These are phyloP conservation scores for Pythium insidiosum DNA, from an alignment of 352 stramenopile genomes.

Conservation along the genomic window DNA sequence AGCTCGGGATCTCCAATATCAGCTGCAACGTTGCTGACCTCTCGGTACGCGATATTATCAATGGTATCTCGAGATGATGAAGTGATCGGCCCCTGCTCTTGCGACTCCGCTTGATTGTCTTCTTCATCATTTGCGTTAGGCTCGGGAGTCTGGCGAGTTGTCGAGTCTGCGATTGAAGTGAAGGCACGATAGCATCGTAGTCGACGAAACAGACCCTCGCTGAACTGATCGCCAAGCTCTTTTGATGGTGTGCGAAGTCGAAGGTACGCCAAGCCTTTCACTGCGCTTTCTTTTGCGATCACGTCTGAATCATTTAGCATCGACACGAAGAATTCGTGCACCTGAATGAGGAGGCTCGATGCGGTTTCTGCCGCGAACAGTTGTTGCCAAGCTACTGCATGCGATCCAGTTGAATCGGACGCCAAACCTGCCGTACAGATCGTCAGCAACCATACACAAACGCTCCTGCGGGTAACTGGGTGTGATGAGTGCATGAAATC, in stretches of 20 bases:
- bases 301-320: constrained; percentile 70
- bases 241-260: constrained; percentile 38
- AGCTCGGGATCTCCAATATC: constrained; percentile 72
- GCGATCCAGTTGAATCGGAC: not conserved
- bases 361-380: too few species aligned
- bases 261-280: constrained; percentile 74
- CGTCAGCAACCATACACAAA: constrained; percentile 59
- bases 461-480: constrained; percentile 49
- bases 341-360: constrained; percentile 23
- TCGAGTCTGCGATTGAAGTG: constrained; percentile 13
- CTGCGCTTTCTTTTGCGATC: constrained; percentile 61
- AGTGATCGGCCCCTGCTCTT: too few species aligned
- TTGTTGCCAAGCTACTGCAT: too few species aligned
- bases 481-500: too few species aligned
- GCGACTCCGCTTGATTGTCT: too few species aligned
- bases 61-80: constrained; percentile 17
- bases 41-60: constrained; percentile 74
- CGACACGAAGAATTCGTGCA: constrained; percentile 74
- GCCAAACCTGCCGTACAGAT: constrained; percentile 40
- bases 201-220: constrained; percentile 67
- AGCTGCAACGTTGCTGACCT: constrained; percentile 77
- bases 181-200: constrained; percentile 77
- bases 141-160: not conserved
- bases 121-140: not conserved
- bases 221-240: constrained; percentile 55